Conservation (phyloP, 352 stramenopile species). For the Phytophthora constricta region DNA sequence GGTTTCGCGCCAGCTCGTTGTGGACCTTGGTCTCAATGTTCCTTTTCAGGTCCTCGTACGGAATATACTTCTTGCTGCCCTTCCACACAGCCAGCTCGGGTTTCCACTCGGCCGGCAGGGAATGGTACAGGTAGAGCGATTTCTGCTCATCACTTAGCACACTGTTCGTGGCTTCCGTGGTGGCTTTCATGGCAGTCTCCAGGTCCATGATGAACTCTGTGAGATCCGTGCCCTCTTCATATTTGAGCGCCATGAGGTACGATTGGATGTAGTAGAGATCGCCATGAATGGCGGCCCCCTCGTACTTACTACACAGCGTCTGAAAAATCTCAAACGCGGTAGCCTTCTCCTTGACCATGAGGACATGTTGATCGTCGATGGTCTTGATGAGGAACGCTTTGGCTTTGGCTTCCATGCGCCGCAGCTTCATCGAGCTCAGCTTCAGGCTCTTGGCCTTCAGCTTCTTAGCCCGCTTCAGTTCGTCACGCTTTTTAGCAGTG, state of each 20-base stretch:
- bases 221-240: slow-evolving; percentile 11
- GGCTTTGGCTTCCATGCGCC: slow-evolving; percentile 6
- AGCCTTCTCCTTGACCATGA: slow-evolving; percentile 19
- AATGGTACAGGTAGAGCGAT: slow-evolving; percentile 11
- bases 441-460: slow-evolving; percentile 10
- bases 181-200: slow-evolving; percentile 1
- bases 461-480: slow-evolving; percentile 17
- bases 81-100: slow-evolving; percentile 5
- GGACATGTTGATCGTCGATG: slow-evolving; percentile 18
- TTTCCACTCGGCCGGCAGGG: neutral
- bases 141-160: slow-evolving; percentile 15
- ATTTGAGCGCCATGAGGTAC: slow-evolving; percentile 13
- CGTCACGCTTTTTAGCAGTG: slow-evolving; percentile 2
- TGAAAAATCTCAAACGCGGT: slow-evolving; percentile 19
- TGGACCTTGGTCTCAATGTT: slow-evolving; percentile 14
- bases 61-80: slow-evolving; percentile 15
- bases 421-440: slow-evolving; percentile 16
- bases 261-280: slow-evolving; percentile 15
- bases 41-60: slow-evolving; percentile 13
- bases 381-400: slow-evolving; percentile 19
- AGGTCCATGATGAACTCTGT: slow-evolving; percentile 7
- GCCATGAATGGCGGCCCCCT: slow-evolving; percentile 1
- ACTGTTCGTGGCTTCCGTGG: slow-evolving; percentile 4
- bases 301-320: slow-evolving; percentile 3
- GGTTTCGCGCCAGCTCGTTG: slow-evolving; percentile 12